A percentile compares a stretch with the other conserved stretches of the same genome.
phyloP scores from a whole-genome alignment of 352 stramenopile species.

The Pythium phragmitis region DNA sequence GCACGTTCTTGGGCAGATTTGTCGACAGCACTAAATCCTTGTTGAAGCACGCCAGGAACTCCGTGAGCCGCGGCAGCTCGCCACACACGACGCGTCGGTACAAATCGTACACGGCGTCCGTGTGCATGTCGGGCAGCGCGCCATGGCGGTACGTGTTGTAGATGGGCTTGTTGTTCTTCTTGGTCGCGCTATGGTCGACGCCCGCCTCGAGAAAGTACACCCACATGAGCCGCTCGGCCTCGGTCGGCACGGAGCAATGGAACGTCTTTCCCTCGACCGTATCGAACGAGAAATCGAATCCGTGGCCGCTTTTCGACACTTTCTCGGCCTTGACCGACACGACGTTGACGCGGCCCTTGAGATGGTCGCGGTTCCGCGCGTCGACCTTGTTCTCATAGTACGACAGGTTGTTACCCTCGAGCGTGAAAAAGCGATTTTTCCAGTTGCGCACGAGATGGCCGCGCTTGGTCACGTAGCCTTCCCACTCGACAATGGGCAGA shows the following conservation, averaged over 20 bases:
- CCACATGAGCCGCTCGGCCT: slow-evolving; percentile 82
- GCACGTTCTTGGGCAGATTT: slow-evolving; percentile 73
- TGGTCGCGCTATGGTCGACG: slow-evolving; percentile 78
- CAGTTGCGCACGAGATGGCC: slow-evolving; percentile 87
- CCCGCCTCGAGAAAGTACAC: slow-evolving; percentile 85
- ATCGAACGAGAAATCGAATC: slow-evolving; percentile 85
- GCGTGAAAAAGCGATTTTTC: slow-evolving; percentile 87
- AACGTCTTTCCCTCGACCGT: slow-evolving; percentile 85
- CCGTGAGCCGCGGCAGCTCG: slow-evolving; percentile 48
- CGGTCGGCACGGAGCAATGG: slow-evolving; percentile 73
- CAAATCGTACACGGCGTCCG: slow-evolving; percentile 74
- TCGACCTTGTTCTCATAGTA: slow-evolving; percentile 91
- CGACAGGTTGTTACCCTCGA: slow-evolving; percentile 84
- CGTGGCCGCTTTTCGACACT: slow-evolving; percentile 73
- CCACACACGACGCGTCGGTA: slow-evolving; percentile 64
- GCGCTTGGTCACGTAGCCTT: slow-evolving; percentile 90
- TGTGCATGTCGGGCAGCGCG: slow-evolving; percentile 71
- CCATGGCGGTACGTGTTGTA: slow-evolving; percentile 81
- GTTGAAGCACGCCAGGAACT: slow-evolving; percentile 86
- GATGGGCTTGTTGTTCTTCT: slow-evolving; percentile 79
- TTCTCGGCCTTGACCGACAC: slow-evolving; percentile 75
- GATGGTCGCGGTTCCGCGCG: slow-evolving; percentile 78
- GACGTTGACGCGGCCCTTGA: slow-evolving; percentile 85
- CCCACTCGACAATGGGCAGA: slow-evolving; percentile 86
- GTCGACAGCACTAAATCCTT: slow-evolving; percentile 89